These are phyloP conservation scores for Microdochium bolleyi DNA, from an alignment of 2,329 filamentous ascomycete species.

Conservation along the genomic window DNA sequence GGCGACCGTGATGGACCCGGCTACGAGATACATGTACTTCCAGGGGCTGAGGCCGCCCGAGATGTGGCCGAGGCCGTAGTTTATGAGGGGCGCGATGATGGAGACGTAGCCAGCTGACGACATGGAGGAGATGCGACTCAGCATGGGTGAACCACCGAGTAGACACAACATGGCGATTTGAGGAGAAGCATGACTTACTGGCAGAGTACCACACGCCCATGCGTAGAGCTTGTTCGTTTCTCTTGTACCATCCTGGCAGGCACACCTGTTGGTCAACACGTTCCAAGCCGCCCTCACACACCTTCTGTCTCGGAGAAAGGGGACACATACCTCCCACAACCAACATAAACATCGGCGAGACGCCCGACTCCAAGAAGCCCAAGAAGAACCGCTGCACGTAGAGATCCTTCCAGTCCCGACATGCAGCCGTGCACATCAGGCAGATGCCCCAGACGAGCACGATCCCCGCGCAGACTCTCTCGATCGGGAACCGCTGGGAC, in stretches of 20 bases:
- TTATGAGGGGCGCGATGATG: conserved; percentile 35
- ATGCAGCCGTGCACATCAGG: conserved; percentile 27
- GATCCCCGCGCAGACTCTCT: conserved; percentile 30
- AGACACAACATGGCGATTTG: neutral
- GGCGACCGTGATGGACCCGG: conserved; percentile 28
- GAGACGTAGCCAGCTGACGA: conserved; percentile 27
- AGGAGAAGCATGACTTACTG: conserved; percentile 6
- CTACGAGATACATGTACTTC: conserved; percentile 32
- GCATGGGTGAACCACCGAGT: neutral
- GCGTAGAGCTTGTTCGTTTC: conserved; percentile 28
- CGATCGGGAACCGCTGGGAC: conserved; percentile 35
- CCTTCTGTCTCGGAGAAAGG: conserved; percentile 5
- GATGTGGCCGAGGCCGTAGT: conserved; percentile 37
- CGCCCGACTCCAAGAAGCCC: conserved; percentile 45
- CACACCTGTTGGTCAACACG: neutral
- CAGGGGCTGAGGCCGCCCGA: conserved; percentile 26
- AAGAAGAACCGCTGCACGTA: conserved; percentile 44
- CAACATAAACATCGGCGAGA: conserved; percentile 49
- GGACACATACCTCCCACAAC: conserved; percentile 27
- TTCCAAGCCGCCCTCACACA: neutral
- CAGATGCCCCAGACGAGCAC: conserved; percentile 27
- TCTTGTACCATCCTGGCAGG: conserved; percentile 25
- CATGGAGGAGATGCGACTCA: neutral
- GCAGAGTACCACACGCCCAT: conserved; percentile 32
- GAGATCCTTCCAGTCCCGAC: conserved; percentile 25